A percentile compares a stretch with the other conserved stretches of the same genome.
phyloP scores from a whole-genome alignment of 2,329 filamentous ascomycete genomes.

The Pestalotiopsis sp. region DNA sequence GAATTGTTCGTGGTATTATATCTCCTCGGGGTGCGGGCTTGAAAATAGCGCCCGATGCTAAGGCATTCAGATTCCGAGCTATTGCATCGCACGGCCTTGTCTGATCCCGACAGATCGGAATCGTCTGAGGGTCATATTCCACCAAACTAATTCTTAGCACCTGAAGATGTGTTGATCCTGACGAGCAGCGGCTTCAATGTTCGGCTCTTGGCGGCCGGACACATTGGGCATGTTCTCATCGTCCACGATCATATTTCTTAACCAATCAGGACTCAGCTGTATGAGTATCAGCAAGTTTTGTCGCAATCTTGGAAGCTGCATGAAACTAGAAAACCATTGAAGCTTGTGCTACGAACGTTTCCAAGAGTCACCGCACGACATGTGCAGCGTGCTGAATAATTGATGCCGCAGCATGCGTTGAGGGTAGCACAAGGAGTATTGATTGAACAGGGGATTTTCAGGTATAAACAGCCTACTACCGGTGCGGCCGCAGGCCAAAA shows the following conservation, averaged over 20 bases:
- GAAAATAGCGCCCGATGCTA: background rate
- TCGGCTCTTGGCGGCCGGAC: background rate
- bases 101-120: background rate
- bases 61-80: background rate
- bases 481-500: constrained; percentile 6
- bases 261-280: background rate
- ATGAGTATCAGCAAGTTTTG: background rate
- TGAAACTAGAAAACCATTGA: background rate
- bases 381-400: background rate
- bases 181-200: background rate
- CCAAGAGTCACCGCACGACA: background rate
- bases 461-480: background rate
- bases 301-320: background rate
- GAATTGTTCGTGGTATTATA: too few relatives aligned
- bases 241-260: background rate
- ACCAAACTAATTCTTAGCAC: background rate
- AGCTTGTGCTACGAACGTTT: background rate
- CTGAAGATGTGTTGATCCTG: background rate
- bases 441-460: background rate
- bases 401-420: background rate
- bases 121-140: background rate
- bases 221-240: background rate
- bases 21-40: background rate
- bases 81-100: background rate
- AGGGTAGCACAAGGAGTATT: background rate